Percentiles rank a stretch among this genome's conserved stretches.
Conservation (phyloP, 1,284 basidiomycete genomes). For the Dichomitus squalens region DNA sequence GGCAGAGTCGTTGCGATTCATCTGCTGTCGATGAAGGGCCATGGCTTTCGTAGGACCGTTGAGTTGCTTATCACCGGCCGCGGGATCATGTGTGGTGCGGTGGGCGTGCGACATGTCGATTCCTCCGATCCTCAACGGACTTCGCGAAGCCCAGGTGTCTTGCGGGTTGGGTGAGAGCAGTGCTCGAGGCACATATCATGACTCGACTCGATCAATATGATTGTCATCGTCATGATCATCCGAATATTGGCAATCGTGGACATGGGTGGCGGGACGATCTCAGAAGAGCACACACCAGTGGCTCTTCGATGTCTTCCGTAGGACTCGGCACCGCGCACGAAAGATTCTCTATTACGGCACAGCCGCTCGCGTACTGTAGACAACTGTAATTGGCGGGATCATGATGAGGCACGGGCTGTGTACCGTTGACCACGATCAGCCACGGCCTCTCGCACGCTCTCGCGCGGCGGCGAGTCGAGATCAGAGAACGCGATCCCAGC, state of each 20-base stretch:
- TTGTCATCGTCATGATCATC: not conserved
- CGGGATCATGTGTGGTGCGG: not conserved
- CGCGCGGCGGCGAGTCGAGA: not conserved
- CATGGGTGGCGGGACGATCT: not conserved
- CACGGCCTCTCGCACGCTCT: too few relatives aligned
- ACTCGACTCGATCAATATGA: conserved; percentile 7
- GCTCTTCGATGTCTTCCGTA: too few relatives aligned
- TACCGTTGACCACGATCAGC: not conserved
- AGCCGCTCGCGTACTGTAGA: not conserved
- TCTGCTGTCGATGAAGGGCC: not conserved
- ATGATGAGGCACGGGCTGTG: not conserved
- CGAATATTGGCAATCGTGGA: not conserved
- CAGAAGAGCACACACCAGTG: not conserved
- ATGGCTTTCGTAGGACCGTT: too few relatives aligned
- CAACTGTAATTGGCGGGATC: not conserved
- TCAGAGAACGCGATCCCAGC: not conserved
- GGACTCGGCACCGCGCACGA: not conserved
- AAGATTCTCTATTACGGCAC: not conserved
- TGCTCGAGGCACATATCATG: not conserved
- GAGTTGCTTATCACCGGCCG: too few relatives aligned
- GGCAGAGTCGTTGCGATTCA: not conserved
- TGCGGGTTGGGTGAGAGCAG: conserved; percentile 6
- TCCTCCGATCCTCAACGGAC: not conserved
- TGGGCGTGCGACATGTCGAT: not conserved
- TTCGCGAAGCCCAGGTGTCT: not conserved